Conservation (phyloP, 177 flowering plant species). For the Vitis hybrid region DNA sequence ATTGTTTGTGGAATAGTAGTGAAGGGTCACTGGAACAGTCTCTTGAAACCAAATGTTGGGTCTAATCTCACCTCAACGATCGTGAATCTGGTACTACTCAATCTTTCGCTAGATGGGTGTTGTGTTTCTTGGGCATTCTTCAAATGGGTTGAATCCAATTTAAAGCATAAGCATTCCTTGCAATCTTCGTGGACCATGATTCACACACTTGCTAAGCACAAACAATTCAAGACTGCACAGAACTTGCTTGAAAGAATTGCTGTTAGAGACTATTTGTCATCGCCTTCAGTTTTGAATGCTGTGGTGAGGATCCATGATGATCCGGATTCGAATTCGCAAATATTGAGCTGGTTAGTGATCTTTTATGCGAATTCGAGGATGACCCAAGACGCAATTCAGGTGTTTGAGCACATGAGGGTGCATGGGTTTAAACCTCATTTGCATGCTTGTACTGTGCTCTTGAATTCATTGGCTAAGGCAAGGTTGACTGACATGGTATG, state of each 20-base stretch:
- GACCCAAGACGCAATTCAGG: slow-evolving; percentile 71
- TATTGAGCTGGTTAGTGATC: slow-evolving; percentile 84
- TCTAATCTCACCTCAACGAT: slow-evolving; percentile 43
- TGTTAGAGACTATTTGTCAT: slow-evolving; percentile 55
- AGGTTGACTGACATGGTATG: slow-evolving; percentile 63
- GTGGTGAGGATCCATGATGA: slow-evolving; percentile 38
- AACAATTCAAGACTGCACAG: slow-evolving; percentile 61
- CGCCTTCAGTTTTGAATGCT: slow-evolving; percentile 66
- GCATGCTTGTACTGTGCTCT: slow-evolving; percentile 74
- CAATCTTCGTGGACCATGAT: slow-evolving; percentile 76
- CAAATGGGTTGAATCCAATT: slow-evolving; percentile 62
- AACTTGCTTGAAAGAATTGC: slow-evolving; percentile 65
- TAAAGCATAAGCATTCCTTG: slow-evolving; percentile 60
- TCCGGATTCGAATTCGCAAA: slow-evolving; percentile 56
- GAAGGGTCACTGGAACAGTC: slow-evolving; percentile 58
- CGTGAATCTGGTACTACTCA: slow-evolving; percentile 37
- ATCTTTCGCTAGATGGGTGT: slow-evolving; percentile 31
- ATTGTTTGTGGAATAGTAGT: slow-evolving; percentile 42
- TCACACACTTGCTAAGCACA: slow-evolving; percentile 55
- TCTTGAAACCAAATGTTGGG: slow-evolving; percentile 39
- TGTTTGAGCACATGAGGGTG: slow-evolving; percentile 70
- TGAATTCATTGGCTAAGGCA: slow-evolving; percentile 66
- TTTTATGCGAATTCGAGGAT: slow-evolving; percentile 55
- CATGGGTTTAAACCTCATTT: slow-evolving; percentile 59
- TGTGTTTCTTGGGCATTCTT: slow-evolving; percentile 62